phyloP scores from a whole-genome alignment of 116 monocot genomes.

The Papilionanthe hybrid region DNA sequence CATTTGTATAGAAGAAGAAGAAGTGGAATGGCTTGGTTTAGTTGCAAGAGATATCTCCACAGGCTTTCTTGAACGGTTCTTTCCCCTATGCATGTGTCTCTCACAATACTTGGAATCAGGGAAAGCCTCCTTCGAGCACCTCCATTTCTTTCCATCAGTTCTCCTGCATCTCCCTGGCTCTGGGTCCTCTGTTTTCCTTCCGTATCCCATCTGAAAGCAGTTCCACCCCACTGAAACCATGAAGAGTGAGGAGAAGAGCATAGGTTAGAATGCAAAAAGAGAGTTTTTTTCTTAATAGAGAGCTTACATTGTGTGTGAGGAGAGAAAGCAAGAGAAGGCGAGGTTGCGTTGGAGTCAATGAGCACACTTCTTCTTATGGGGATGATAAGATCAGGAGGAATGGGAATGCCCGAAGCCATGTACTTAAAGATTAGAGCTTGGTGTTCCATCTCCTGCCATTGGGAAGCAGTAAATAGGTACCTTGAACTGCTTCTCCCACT shows the following conservation, averaged over 20 bases:
- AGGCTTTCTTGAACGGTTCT: constrained; percentile 99
- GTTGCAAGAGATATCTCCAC: constrained; percentile 72
- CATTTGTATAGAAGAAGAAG: constrained; percentile 17
- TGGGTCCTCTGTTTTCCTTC: constrained; percentile 80
- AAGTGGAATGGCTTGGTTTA: constrained; percentile 11
- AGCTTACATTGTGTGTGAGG: constrained; percentile 22
- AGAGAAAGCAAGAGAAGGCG: constrained; percentile 4
- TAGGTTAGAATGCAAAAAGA: background rate
- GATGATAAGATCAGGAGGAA: constrained; percentile 76
- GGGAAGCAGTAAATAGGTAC: constrained; percentile 76
- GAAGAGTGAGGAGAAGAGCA: background rate
- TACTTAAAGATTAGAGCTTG: constrained; percentile 95
- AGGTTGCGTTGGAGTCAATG: background rate
- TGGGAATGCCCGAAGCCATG: constrained; percentile 78
- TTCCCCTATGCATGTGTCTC: constrained; percentile 97
- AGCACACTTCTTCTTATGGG: constrained; percentile 51
- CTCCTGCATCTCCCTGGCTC: constrained; percentile 95
- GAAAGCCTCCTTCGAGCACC: constrained; percentile 96
- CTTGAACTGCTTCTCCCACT: constrained; percentile 37
- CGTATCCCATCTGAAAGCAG: constrained; percentile 53
- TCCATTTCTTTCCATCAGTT: constrained; percentile 98
- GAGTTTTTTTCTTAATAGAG: background rate
- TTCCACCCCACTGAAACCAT: constrained; percentile 61
- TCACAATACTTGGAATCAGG: constrained; percentile 98
- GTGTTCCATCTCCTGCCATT: constrained; percentile 94